Evolutionary conservation across 352 stramenopile genomes (phyloP).

Genomic region (Pelagophyceae sp.): DNA sequence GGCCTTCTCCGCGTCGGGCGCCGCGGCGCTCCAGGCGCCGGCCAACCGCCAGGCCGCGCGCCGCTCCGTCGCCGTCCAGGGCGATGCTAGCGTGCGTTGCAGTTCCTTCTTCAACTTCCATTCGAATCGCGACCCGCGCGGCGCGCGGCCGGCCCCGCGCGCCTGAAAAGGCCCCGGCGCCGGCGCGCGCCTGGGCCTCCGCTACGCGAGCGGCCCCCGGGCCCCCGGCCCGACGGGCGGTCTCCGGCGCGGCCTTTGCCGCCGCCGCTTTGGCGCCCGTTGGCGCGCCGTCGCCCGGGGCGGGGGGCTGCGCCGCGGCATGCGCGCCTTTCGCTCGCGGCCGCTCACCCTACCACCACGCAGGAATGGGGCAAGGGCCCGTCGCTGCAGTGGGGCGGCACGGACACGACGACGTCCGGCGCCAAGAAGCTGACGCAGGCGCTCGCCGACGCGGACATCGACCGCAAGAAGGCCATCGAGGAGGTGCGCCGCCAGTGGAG

Average conservation of each 20-base stretch:
- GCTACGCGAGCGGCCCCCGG: too few species aligned
- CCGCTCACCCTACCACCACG: background rate
- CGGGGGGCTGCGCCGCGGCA: too few species aligned
- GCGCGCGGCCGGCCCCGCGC: too few species aligned
- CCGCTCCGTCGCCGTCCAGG: too few species aligned
- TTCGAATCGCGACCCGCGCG: too few species aligned
- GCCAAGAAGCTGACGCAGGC: conserved; percentile 44
- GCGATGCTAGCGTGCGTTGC: too few species aligned
- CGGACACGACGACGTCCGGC: conserved; percentile 14
- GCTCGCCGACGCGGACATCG: conserved; percentile 56
- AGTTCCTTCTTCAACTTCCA: too few species aligned
- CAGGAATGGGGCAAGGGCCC: background rate
- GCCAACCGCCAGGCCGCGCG: too few species aligned
- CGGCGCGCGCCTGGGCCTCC: too few species aligned
- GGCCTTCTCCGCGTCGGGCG: background rate
- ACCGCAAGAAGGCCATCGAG: conserved; percentile 53
- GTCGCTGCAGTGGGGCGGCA: conserved; percentile 12
- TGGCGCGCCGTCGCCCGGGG: background rate
- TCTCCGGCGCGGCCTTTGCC: background rate
- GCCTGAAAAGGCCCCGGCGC: too few species aligned
- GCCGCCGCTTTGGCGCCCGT: background rate
- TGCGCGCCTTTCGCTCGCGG: background rate
- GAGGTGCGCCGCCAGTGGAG: conserved; percentile 24
- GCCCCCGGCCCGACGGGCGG: too few species aligned
- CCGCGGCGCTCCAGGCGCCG: background rate